Percentiles rank a stretch among this genome's conserved stretches.
Conservation (phyloP, 306 rosid species). For the Fagus sylvatica region DNA sequence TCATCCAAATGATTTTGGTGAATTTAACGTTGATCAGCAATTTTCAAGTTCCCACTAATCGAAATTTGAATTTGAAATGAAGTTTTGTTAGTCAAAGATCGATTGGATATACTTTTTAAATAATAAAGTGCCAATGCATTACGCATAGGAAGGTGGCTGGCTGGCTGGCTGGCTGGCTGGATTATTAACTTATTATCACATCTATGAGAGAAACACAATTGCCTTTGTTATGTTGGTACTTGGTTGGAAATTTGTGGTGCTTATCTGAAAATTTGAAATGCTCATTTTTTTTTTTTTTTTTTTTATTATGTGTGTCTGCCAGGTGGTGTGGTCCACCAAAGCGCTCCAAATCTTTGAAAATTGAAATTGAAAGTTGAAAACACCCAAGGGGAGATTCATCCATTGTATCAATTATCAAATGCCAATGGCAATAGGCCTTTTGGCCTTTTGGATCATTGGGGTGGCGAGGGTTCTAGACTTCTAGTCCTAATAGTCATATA, state of each 20-base stretch:
- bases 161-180: not conserved
- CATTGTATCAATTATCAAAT: no score
- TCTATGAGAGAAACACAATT: not conserved
- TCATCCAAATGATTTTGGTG: constrained; percentile 2
- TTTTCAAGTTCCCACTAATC: not conserved
- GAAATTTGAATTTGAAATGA: constrained; percentile 21
- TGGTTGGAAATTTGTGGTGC: no score
- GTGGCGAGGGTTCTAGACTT: no score
- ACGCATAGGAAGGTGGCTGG: not conserved
- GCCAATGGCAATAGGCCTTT: no score
- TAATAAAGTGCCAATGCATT: not conserved
- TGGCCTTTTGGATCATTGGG: no score
- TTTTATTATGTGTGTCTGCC: no score
- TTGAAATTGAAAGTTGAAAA: not conserved
- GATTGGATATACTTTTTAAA: not conserved
- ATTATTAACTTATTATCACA: not conserved
- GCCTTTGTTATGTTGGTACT: no score
- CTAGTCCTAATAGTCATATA: no score
- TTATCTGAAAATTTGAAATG: no score
- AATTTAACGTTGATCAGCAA: constrained; percentile 2
- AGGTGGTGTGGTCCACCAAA: no score
- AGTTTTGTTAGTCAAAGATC: constrained; percentile 18
- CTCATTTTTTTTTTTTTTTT: no score
- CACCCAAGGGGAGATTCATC: not conserved
- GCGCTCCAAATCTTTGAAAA: no score